Evolutionary conservation across 495 filamentous ascomycete species (phyloP), one percentile per base, ranked within the genome.

Genomic region (Sphaerosporella brunnea): DNA sequence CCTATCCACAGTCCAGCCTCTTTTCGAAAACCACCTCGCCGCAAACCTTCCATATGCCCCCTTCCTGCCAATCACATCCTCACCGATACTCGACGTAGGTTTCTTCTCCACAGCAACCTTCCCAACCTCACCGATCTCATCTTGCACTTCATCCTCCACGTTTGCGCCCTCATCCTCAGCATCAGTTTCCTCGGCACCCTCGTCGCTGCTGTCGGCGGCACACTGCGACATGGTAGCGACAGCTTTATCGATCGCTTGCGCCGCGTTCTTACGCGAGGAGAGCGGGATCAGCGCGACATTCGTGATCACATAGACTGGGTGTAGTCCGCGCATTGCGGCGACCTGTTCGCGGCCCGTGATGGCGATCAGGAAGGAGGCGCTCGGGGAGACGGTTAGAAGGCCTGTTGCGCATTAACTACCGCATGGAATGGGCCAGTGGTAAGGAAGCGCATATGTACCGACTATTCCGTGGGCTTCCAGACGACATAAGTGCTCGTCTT

Each of bases 241-340:
- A 0, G 84, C 80, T 42, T 76, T 71, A 2, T 65, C 53, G 30
- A 95, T 79, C 3, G 84, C 78, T 11, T 69, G 69, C 51, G 68
- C 68, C 3, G 90, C 88, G 19, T 88, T 84, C 34, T 57, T 59
- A 51, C 77, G 78, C 13, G 79, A 90, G 11, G 79, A 72, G 15
- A 87, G 74, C 1, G 90, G 90, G 16, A 92, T 93, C 20, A 97
- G 67, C 1, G 85, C 79, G 24, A 97, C 79, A 52, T 86, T 82
- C 46, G 78, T 83, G 37, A 93, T 71, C 35, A 82, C 75, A 60
- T 93, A 95, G 45, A 95, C 68, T 2, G 87, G 80, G 38, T 75
- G 75, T 9, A 45, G 36, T 13, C 82, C 83, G 45, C 75, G 75
- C 41, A 95, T 77, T 49, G 83, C 75, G 0, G 90, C 90, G 40